phyloP scores from a whole-genome alignment of 2,329 filamentous ascomycete species.

The Helotiales sp. region DNA sequence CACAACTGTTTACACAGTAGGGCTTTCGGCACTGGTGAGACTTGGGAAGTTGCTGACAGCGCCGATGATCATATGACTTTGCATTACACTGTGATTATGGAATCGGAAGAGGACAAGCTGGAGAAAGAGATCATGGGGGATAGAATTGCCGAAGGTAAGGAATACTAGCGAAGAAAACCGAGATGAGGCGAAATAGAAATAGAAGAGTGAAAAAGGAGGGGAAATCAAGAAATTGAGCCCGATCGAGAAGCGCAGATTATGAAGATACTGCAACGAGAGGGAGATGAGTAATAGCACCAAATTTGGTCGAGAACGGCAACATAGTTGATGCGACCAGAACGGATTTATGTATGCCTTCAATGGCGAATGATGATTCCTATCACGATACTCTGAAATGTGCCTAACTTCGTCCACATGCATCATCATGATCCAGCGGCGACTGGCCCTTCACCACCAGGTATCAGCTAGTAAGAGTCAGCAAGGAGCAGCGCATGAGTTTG shows the following conservation, averaged over 20 bases:
- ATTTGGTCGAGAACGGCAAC: too few species aligned
- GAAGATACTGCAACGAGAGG: too few species aligned
- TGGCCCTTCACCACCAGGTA: constrained; percentile 76
- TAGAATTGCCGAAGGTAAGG: neutral
- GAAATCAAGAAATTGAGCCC: too few species aligned
- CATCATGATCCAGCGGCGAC: constrained; percentile 20
- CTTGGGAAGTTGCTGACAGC: neutral
- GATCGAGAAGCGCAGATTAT: too few species aligned
- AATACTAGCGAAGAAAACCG: neutral
- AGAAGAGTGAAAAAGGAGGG: too few species aligned
- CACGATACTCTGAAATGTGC: too few species aligned
- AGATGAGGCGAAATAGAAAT: too few species aligned
- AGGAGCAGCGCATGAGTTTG: neutral
- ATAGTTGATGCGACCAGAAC: too few species aligned
- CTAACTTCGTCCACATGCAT: neutral
- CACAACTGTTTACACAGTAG: neutral
- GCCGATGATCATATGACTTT: neutral
- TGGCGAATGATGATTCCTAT: too few species aligned
- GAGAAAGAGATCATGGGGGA: neutral
- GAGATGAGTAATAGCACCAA: too few species aligned
- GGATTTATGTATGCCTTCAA: too few species aligned
- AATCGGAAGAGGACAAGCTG: neutral
- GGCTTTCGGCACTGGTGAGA: neutral
- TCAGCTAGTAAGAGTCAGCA: constrained; percentile 53
- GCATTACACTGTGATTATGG: neutral